Base-by-base conservation (phyloP, 2,329 filamentous ascomycete species). In the Amylocarpus encephaloides region DNA sequence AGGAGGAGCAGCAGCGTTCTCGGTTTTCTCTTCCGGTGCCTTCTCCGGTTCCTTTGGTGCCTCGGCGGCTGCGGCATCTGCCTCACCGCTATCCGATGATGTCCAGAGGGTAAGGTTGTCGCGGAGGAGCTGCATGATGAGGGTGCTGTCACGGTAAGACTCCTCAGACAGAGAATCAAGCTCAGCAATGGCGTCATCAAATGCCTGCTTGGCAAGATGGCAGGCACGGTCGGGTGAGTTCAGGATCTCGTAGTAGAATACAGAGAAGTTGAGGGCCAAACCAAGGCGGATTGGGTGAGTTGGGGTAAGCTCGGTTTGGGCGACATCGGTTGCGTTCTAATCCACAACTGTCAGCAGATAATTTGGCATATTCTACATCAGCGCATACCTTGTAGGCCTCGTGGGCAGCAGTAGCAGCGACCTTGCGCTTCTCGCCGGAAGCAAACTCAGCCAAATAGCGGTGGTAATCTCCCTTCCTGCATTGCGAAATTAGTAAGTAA, bases 221-320 rank as follows among this genome's bases (percentile, higher is more conserved):
- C 92, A 97, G 68, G 92, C 92, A 70, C 88, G 89, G 74, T 96
- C 91, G 67, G 91, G 92, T 33, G 91, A 94, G 85, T 96, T 97
- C 70, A 96, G 79, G 71, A 96, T 96, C 82, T 96, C 93, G 75
- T 96, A 95, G 83, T 95, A 95, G 80, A 96, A 96, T 67, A 96
- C 92, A 59, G 91, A 96, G 83, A 97, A 96, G 86, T 96, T 97
- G 64, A 97, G 84, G 63, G 92, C 92, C 67, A 97, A 86, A 72
- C 92, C 92, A 61, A 97, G 88, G 67, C 92, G 91, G 77, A 97
- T 97, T 66, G 92, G 92, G 80, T 97, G 92, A 56, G 93, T 97
- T 57, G 92, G 92, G 57, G 92, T 92, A 64, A 97, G 85, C 75
- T 97, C 92, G 61, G 88, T 95, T 80, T 96, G 92, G 64, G 93